phyloP scores from a whole-genome alignment of 2,329 filamentous ascomycete species.

The Sarocladium brachiariae region DNA sequence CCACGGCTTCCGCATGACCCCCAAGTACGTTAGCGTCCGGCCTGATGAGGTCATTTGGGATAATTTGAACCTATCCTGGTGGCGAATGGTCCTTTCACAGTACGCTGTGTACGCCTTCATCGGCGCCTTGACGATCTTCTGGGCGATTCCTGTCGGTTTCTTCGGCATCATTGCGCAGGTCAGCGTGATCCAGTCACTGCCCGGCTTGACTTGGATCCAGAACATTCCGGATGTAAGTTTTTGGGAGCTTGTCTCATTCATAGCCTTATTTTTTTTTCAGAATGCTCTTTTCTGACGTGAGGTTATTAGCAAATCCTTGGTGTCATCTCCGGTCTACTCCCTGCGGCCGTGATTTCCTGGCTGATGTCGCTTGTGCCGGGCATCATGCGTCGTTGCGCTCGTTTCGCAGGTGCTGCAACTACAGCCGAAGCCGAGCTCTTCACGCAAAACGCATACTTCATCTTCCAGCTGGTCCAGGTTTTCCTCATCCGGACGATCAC shows the following conservation, averaged over 20 bases:
- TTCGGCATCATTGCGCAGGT: slow-evolving; percentile 84
- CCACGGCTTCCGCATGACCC: slow-evolving; percentile 73
- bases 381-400: slow-evolving; percentile 61
- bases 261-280: no score
- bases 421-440: slow-evolving; percentile 75
- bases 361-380: slow-evolving; percentile 76
- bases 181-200: slow-evolving; percentile 56
- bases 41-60: slow-evolving; percentile 82
- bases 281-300: background rate
- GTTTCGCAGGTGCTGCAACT: slow-evolving; percentile 70
- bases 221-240: slow-evolving; percentile 49
- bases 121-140: slow-evolving; percentile 73
- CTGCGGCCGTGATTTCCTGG: slow-evolving; percentile 68
- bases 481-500: slow-evolving; percentile 81
- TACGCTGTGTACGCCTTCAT: slow-evolving; percentile 60
- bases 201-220: slow-evolving; percentile 67
- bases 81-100: slow-evolving; percentile 65
- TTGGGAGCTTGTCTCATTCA: no score
- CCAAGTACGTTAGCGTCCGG: slow-evolving; percentile 73
- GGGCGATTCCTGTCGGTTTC: slow-evolving; percentile 66
- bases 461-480: slow-evolving; percentile 83
- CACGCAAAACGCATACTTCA: slow-evolving; percentile 87
- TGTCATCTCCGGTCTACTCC: slow-evolving; percentile 76
- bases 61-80: slow-evolving; percentile 63
- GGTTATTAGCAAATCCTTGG: slow-evolving; percentile 52